These are phyloP conservation scores for Chalciporus pseudorubinellus DNA, from an alignment of 768 basidiomycete genomes.

Conservation along the genomic window DNA sequence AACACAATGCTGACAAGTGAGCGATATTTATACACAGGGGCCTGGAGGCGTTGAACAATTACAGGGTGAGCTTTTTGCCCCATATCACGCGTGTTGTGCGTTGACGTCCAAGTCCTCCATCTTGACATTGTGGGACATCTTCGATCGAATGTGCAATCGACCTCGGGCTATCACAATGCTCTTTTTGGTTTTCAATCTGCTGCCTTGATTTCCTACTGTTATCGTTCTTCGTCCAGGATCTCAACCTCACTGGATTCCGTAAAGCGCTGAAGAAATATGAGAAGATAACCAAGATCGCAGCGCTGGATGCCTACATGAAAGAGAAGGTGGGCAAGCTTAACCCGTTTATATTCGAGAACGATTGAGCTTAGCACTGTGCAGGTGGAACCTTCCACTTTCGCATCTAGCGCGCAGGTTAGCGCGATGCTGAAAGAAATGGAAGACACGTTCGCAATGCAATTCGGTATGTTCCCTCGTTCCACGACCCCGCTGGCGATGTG, in stretches of 20 bases:
- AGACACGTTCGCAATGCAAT: slow-evolving; percentile 68
- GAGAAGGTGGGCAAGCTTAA: slow-evolving; percentile 54
- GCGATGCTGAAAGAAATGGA: slow-evolving; percentile 76
- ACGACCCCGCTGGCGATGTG: not conserved
- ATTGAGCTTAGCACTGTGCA: slow-evolving; percentile 23
- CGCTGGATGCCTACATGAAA: slow-evolving; percentile 73
- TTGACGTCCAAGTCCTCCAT: not conserved
- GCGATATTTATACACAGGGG: slow-evolving; percentile 43
- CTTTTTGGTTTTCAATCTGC: not conserved
- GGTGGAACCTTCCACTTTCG: slow-evolving; percentile 69
- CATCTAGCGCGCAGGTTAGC: slow-evolving; percentile 57
- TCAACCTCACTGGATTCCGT: slow-evolving; percentile 89
- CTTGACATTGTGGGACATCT: not conserved
- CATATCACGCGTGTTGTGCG: not conserved
- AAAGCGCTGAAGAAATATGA: slow-evolving; percentile 87
- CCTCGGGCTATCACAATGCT: not conserved
- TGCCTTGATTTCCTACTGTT: not conserved
- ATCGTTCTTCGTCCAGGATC: slow-evolving; percentile 43
- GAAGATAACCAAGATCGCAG: slow-evolving; percentile 70
- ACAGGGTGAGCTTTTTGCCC: slow-evolving; percentile 51
- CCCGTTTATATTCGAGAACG: not conserved
- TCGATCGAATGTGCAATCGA: not conserved
- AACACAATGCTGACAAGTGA: slow-evolving; percentile 12
- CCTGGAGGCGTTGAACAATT: slow-evolving; percentile 84
- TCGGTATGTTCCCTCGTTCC: slow-evolving; percentile 51